Base-by-base conservation (phyloP, 257 asterid species). In the Petunia secreta region DNA sequence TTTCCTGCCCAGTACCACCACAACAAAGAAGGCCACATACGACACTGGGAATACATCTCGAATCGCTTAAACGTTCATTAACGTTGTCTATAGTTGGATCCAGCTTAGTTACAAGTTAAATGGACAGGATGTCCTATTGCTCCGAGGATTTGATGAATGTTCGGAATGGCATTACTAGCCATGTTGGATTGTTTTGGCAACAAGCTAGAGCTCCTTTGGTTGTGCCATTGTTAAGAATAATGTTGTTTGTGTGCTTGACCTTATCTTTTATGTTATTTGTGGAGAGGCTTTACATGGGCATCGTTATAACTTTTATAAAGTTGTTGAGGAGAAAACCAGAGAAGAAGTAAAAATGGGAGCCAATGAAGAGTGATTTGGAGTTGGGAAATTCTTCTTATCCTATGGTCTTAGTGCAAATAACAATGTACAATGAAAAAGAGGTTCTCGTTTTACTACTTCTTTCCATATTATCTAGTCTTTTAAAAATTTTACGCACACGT, bases 161-260 rank as follows among this genome's bases (percentile, higher is more conserved):
- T 41, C 67, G 50, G 16, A 79, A 59, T 57, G 91, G 85, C 73
- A 63, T 88, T 3, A 67, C 62, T 38, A 80, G 60, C 16, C 85
- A 81, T 44, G 63, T 88, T 2, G 86, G 85, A 76, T 82, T 84
- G 48, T 1, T 85, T 7, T 87, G 90, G 90, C 79, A 62, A 54
- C 36, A 76, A 1, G 73, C 80, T 16, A 89, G 73, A 46, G 82
- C 78, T n/a, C 71, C 55, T 6, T 75, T 85, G 41, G 8, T 91
- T n/a, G 92, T 85, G 3, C 93, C 92, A 48, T 66, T 86, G 38
- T 65, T 91, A 81, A 86, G 86, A 75, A 43, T 84, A 8, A 54
- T 80, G 68, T 81, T 90, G 43, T 83, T 75, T 87, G 64, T 82
- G 71, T 91, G 93, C 16, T 83, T 90, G 84, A 81, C 75, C 8